These are phyloP conservation scores for Gossypium laxum DNA, from an alignment of 441 rosid genomes.

Conservation along the genomic window DNA sequence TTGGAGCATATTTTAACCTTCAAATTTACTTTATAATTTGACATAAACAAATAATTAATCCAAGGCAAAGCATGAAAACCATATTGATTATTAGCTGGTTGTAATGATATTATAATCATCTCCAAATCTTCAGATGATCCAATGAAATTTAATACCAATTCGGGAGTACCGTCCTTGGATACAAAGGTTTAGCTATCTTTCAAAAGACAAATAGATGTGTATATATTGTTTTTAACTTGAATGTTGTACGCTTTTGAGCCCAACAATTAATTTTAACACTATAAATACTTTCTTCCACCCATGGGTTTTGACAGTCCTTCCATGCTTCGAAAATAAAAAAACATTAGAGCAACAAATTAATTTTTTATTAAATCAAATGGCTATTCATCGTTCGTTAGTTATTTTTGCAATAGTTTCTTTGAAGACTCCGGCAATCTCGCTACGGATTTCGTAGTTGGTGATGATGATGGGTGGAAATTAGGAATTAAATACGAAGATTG, in stretches of 20 bases:
- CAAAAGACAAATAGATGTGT: too few relatives aligned
- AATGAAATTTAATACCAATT: neutral
- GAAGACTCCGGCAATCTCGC: constrained; percentile 29
- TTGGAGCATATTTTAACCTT: too few relatives aligned
- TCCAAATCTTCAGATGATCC: too few relatives aligned
- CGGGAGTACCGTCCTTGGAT: neutral
- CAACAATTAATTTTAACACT: neutral
- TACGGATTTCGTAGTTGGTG: constrained; percentile 27
- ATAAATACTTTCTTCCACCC: neutral
- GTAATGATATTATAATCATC: too few relatives aligned
- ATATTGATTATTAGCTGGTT: too few relatives aligned
- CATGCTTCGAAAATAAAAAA: neutral
- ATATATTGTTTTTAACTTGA: neutral
- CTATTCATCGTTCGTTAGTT: neutral
- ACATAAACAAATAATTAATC: too few relatives aligned
- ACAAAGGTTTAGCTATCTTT: neutral
- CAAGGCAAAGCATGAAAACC: too few relatives aligned
- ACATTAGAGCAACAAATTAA: neutral
- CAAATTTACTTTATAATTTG: too few relatives aligned
- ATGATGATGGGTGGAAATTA: constrained; percentile 19
- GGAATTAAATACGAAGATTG: constrained; percentile 22
- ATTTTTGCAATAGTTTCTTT: constrained; percentile 16
- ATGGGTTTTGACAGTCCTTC: neutral
- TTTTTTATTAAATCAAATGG: neutral
- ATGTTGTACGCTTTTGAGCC: neutral